Evolutionary conservation across 1,139 yeast genomes (phyloP).

Genomic region (Geotrichum klebahnii): DNA sequence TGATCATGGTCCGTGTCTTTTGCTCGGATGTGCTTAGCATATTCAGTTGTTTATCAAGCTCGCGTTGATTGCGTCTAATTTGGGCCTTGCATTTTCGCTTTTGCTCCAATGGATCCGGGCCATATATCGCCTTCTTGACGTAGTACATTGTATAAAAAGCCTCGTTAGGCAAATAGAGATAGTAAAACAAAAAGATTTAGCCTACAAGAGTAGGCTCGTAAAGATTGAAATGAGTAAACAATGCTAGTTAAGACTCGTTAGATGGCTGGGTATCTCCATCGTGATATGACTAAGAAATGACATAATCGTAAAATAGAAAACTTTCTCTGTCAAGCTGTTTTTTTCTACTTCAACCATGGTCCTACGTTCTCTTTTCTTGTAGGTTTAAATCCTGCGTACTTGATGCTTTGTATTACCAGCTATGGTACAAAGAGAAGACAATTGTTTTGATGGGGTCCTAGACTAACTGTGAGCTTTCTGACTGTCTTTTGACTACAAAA

Average conservation of each 20-base stretch:
- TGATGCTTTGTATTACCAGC: neutral
- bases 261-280: no score
- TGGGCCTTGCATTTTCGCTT: conserved; percentile 78
- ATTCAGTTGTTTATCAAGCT: conserved; percentile 70
- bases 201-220: no score
- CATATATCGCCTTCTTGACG: conserved; percentile 82
- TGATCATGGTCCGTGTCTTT: conserved; percentile 73
- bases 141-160: no score
- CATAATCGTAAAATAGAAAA: no score
- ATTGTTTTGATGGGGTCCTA: neutral
- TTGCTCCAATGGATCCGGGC: conserved; percentile 95
- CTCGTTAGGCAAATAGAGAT: no score
- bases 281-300: no score
- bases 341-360: neutral
- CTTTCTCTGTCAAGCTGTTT: neutral
- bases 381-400: conserved; percentile 5
- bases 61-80: conserved; percentile 79
- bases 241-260: no score
- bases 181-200: no score
- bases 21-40: conserved; percentile 49
- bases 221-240: no score
- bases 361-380: neutral
- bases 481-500: conserved; percentile 1
- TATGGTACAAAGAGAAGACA: neutral
- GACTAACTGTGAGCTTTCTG: conserved; percentile 2